Conservation (phyloP, 495 filamentous ascomycete species). For the Penicillium macrosclerotiorum region DNA sequence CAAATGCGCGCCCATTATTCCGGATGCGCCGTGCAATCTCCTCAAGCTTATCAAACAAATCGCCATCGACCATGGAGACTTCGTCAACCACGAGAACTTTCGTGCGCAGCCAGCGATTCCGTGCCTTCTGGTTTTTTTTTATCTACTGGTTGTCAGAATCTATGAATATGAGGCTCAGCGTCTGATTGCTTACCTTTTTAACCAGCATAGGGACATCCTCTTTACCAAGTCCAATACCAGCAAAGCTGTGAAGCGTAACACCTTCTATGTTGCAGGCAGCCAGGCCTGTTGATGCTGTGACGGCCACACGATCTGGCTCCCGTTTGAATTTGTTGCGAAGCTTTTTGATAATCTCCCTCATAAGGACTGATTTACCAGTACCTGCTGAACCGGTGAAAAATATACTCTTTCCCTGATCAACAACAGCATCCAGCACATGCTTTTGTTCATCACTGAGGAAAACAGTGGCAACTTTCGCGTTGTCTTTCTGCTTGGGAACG, state of each 20-base stretch:
- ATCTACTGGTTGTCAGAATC: constrained; percentile 47
- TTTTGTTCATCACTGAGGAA: constrained; percentile 83
- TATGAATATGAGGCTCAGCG: too few species aligned
- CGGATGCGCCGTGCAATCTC: constrained; percentile 75
- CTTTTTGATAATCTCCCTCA: constrained; percentile 82
- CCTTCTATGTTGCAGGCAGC: constrained; percentile 97
- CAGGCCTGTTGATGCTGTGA: constrained; percentile 93
- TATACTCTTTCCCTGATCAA: constrained; percentile 75
- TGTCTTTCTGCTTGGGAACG: constrained; percentile 13
- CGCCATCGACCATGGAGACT: constrained; percentile 97
- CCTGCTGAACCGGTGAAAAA: constrained; percentile 98
- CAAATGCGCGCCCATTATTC: constrained; percentile 90
- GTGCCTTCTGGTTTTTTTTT: constrained; percentile 81
- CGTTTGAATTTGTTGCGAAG: constrained; percentile 70
- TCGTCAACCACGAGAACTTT: constrained; percentile 90
- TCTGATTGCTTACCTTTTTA: constrained; percentile 60
- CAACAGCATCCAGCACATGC: constrained; percentile 76
- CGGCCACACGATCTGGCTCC: constrained; percentile 79
- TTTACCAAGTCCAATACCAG: constrained; percentile 93
- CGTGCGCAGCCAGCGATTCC: constrained; percentile 81
- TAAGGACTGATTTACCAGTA: constrained; percentile 95
- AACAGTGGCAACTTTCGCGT: constrained; percentile 53
- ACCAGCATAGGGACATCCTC: constrained; percentile 78
- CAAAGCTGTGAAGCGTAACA: constrained; percentile 92
- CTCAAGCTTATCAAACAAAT: constrained; percentile 95